Evolutionary conservation across 2,329 filamentous ascomycete species (phyloP).

Genomic region (Tolypocladium tropicale): DNA sequence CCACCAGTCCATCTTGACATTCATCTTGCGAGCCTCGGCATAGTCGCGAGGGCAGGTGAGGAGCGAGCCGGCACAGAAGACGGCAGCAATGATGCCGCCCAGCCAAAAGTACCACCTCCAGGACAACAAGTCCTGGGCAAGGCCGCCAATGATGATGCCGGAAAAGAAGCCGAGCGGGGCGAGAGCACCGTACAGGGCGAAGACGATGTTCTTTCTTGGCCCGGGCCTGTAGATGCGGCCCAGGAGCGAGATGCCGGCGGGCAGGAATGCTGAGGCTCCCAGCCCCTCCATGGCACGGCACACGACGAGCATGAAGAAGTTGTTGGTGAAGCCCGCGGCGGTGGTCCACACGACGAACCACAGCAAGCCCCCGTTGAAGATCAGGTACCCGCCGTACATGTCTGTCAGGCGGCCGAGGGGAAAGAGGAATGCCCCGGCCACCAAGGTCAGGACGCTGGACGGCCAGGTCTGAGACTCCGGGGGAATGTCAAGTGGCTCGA

Average conservation of each 20-base stretch:
- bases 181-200: constrained; percentile 45
- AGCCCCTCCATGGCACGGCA: constrained; percentile 60
- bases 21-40: constrained; percentile 16
- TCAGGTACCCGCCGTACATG: constrained; percentile 46
- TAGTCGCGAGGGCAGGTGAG: constrained; percentile 26
- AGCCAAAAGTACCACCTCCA: constrained; percentile 65
- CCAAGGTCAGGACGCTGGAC: constrained; percentile 47
- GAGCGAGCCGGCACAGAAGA: constrained; percentile 38
- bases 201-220: constrained; percentile 57
- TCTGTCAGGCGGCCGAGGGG: constrained; percentile 48
- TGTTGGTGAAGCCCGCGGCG: constrained; percentile 53
- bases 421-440: constrained; percentile 46
- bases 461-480: constrained; percentile 51
- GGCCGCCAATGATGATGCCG: constrained; percentile 55
- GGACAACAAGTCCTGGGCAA: constrained; percentile 45
- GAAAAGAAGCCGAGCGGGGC: constrained; percentile 45
- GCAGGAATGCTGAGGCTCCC: constrained; percentile 57
- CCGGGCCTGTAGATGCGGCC: constrained; percentile 57
- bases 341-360: constrained; percentile 58
- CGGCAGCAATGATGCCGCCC: constrained; percentile 32
- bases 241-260: constrained; percentile 56
- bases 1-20: constrained; percentile 49
- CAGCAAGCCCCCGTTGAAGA: constrained; percentile 43
- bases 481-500: constrained; percentile 52
- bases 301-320: constrained; percentile 55